A percentile compares a stretch with the other conserved stretches of the same genome.
phyloP scores from a whole-genome alignment of 345 rosid species.

The Melastoma malabathricum region DNA sequence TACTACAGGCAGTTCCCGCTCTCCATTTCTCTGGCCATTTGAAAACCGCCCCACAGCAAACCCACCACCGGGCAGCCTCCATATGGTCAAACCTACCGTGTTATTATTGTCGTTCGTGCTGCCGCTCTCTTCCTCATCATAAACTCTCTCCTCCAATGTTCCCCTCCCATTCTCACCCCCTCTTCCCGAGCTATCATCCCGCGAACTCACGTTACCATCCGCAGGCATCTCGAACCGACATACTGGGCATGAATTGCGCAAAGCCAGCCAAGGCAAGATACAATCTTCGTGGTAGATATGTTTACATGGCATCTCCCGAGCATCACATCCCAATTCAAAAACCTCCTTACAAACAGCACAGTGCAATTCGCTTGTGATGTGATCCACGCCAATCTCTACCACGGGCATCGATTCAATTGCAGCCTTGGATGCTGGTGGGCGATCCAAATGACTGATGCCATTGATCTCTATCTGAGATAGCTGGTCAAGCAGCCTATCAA shows the following conservation, averaged over 20 bases:
- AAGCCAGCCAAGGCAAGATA: constrained; percentile 42
- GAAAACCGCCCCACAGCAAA: constrained; percentile 50
- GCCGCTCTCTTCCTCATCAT: neutral
- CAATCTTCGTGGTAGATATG: constrained; percentile 49
- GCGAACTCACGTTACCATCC: constrained; percentile 3
- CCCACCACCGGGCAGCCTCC: constrained; percentile 57
- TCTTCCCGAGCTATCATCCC: neutral
- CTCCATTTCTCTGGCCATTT: constrained; percentile 30
- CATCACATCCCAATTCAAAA: constrained; percentile 34
- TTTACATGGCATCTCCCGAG: constrained; percentile 55
- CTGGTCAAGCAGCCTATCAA: constrained; percentile 56
- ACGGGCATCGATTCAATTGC: constrained; percentile 50
- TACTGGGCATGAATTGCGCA: constrained; percentile 46
- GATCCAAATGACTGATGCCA: constrained; percentile 32
- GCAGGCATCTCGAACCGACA: constrained; percentile 43
- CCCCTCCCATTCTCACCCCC: constrained; percentile 6
- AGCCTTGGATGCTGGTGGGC: constrained; percentile 44
- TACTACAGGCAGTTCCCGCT: constrained; percentile 38
- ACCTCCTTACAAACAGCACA: constrained; percentile 48
- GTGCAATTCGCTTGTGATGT: constrained; percentile 27
- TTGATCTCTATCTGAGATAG: constrained; percentile 38
- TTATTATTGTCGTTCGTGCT: constrained; percentile 9
- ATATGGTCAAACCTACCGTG: constrained; percentile 37
- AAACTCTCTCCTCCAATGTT: constrained; percentile 3
- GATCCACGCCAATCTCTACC: constrained; percentile 21